Conservation (phyloP, 1,284 basidiomycete species). For the Rhodotorula sp. region DNA sequence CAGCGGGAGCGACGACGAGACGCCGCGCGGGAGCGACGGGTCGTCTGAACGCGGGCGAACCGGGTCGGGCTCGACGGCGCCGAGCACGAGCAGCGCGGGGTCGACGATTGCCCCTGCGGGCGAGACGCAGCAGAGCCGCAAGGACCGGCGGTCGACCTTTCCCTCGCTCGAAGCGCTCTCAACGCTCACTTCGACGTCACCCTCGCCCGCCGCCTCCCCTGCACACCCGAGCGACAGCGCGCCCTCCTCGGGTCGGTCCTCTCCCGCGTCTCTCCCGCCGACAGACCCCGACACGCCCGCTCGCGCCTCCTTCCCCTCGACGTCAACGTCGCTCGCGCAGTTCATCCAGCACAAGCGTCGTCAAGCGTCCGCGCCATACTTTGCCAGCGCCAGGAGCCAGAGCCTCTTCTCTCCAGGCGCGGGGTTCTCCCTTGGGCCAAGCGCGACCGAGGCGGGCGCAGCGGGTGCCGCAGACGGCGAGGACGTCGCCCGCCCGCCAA, state of each 20-base stretch:
- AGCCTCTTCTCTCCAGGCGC: conserved; percentile 17
- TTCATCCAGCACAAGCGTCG: conserved; percentile 44
- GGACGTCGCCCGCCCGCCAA: neutral
- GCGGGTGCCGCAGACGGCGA: neutral
- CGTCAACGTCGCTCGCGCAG: conserved; percentile 33
- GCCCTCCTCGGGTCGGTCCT: neutral
- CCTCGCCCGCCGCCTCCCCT: neutral
- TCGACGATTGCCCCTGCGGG: neutral
- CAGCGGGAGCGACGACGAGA: neutral
- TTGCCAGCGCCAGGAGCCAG: conserved; percentile 22
- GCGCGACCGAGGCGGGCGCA: neutral
- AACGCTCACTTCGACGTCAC: conserved; percentile 10
- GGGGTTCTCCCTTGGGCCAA: conserved; percentile 23
- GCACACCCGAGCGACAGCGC: neutral
- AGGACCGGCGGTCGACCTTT: conserved; percentile 22
- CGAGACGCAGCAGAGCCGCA: conserved; percentile 3
- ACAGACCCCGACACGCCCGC: conserved; percentile 19
- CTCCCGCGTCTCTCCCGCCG: conserved; percentile 5
- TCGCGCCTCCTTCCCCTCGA: conserved; percentile 15
- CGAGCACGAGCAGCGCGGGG: neutral
- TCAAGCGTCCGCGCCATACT: conserved; percentile 44
- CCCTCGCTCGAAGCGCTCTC: neutral
- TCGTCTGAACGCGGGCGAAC: neutral
- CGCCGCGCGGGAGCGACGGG: neutral
- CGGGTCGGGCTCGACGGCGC: neutral